Evolutionary conservation across 352 stramenopile species (phyloP).

Genomic region (Pseudoperonospora humuli): DNA sequence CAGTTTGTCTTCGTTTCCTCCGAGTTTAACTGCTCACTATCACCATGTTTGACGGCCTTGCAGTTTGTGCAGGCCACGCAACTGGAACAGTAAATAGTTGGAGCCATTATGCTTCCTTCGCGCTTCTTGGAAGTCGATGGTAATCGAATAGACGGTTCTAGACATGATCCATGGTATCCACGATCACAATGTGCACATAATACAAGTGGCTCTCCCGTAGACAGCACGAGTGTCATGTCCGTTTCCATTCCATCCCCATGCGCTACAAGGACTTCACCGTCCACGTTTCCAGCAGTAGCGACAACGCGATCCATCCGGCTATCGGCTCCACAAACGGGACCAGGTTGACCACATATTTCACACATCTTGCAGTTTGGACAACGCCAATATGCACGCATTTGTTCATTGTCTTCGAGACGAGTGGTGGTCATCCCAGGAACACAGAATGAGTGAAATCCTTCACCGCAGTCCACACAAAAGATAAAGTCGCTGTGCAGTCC

Average conservation of each 20-base stretch:
- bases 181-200: constrained; percentile 45
- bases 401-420: constrained; percentile 27
- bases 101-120: constrained; percentile 5
- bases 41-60: constrained; percentile 9
- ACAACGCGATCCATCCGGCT: constrained; percentile 3
- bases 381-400: constrained; percentile 80
- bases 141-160: constrained; percentile 33
- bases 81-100: constrained; percentile 48
- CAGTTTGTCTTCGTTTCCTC: constrained; percentile 23
- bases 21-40: constrained; percentile 3
- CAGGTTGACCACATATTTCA: constrained; percentile 83
- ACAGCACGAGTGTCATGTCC: constrained; percentile 1
- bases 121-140: constrained; percentile 6
- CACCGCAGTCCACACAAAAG: constrained; percentile 95
- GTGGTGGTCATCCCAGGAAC: constrained; percentile 31
- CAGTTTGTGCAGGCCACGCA: constrained; percentile 65
- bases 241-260: constrained; percentile 1
- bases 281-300: constrained; percentile 16
- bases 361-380: constrained; percentile 96
- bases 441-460: constrained; percentile 93
- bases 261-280: constrained; percentile 5
- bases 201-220: constrained; percentile 20
- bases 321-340: constrained; percentile 9
- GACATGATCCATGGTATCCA: constrained; percentile 45
- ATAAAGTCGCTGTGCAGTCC: constrained; percentile 77